phyloP scores from a whole-genome alignment of 106 monocot genomes.

The Allium cepa region DNA sequence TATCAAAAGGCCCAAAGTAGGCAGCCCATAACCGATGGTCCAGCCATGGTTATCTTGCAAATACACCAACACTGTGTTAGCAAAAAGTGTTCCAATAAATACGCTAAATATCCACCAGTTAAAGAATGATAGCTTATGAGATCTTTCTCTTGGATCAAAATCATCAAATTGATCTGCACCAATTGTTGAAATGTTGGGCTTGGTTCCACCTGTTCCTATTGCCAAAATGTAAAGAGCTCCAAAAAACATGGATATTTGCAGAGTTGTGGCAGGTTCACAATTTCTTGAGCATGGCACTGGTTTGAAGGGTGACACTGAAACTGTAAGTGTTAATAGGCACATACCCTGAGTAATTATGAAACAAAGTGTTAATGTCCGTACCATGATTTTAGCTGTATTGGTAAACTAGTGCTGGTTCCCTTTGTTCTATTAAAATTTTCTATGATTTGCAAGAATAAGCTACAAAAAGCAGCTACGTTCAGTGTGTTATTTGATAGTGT shows the following conservation, averaged over 20 bases:
- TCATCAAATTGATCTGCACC: constrained; percentile 40
- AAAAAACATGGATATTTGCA: constrained; percentile 26
- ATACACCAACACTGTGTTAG: constrained; percentile 21
- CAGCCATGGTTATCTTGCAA: constrained; percentile 29
- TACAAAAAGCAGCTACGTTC: too few relatives aligned
- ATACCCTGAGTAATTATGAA: constrained; percentile 16
- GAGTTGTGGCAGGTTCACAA: constrained; percentile 10
- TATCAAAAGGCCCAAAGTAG: constrained; percentile 14
- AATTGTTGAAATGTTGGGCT: constrained; percentile 32
- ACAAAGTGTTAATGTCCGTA: background rate
- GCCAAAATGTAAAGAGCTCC: constrained; percentile 25
- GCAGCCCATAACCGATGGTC: constrained; percentile 25
- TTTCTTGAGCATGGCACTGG: constrained; percentile 17
- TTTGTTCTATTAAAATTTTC: too few relatives aligned
- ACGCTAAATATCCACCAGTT: constrained; percentile 42
- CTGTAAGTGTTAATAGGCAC: constrained; percentile 15
- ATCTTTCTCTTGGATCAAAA: constrained; percentile 20
- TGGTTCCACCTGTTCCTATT: constrained; percentile 23
- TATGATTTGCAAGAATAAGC: too few relatives aligned
- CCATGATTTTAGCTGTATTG: too few relatives aligned
- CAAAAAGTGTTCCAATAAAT: constrained; percentile 25
- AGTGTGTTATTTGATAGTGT: too few relatives aligned
- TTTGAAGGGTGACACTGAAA: constrained; percentile 16
- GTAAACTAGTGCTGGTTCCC: too few relatives aligned
- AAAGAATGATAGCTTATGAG: constrained; percentile 40